A percentile compares a stretch with the other conserved stretches of the same genome.
These are phyloP conservation scores for Neoboletus magnificus DNA, from an alignment of 768 basidiomycete species.

Conservation along the genomic window DNA sequence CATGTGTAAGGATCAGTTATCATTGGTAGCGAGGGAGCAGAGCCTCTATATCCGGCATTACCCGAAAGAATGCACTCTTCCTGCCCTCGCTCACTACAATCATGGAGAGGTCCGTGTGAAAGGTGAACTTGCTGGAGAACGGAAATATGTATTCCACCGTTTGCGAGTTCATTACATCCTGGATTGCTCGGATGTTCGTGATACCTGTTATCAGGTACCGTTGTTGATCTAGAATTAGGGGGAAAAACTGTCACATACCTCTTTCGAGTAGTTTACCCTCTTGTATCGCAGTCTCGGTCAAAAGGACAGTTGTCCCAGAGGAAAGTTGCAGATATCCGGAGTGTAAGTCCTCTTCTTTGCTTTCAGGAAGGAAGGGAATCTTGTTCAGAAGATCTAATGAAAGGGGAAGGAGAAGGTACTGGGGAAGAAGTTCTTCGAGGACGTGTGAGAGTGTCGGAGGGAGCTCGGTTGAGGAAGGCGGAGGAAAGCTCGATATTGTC, in stretches of 20 bases:
- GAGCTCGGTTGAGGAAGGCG: conserved; percentile 28
- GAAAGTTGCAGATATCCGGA: conserved; percentile 75
- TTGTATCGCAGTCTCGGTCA: conserved; percentile 63
- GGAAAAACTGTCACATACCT: conserved; percentile 22
- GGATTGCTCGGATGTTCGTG: conserved; percentile 58
- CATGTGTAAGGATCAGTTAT: neutral
- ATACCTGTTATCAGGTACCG: conserved; percentile 43
- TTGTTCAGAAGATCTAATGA: conserved; percentile 62
- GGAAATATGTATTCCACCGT: conserved; percentile 74
- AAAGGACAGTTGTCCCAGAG: conserved; percentile 51
- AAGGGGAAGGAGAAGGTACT: conserved; percentile 53
- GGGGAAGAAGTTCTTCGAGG: conserved; percentile 58
- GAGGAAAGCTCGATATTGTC: conserved; percentile 61
- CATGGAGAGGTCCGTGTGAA: conserved; percentile 71
- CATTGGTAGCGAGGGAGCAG: neutral
- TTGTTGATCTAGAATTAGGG: neutral
- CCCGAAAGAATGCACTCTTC: conserved; percentile 73
- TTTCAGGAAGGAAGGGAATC: conserved; percentile 57
- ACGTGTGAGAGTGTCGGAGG: conserved; percentile 51
- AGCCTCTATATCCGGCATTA: conserved; percentile 20
- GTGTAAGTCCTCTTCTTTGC: conserved; percentile 68
- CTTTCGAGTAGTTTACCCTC: conserved; percentile 65
- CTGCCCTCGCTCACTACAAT: conserved; percentile 60
- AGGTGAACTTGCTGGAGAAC: conserved; percentile 61
- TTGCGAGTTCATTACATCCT: conserved; percentile 62